Evolutionary conservation across 225 moss, liverwort and hornwort genomes (phyloP).

Genomic region (Bryum argenteum): DNA sequence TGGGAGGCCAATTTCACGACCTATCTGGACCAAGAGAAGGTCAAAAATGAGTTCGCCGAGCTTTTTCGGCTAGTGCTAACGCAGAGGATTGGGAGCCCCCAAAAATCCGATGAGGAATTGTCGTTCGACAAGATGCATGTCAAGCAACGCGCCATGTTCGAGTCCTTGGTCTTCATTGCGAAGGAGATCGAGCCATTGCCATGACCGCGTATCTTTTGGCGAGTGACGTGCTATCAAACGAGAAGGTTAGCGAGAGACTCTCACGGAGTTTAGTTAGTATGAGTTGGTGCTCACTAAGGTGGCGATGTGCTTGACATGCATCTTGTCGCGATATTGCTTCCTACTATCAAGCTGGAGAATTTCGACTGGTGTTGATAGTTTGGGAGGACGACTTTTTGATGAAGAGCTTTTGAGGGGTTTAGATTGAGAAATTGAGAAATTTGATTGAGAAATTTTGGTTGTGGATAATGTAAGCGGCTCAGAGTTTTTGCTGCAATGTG

Average conservation of each 20-base stretch:
- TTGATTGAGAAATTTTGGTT: no score
- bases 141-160: conserved; percentile 38
- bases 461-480: no score
- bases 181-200: conserved; percentile 26
- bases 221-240: conserved; percentile 32
- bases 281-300: conserved; percentile 28
- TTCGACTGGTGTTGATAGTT: no score
- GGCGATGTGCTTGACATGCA: conserved; percentile 40
- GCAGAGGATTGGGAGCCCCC: conserved; percentile 31
- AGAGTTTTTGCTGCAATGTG: no score
- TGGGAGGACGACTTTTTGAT: no score
- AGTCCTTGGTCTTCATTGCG: conserved; percentile 28
- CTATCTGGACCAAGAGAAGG: conserved; percentile 2
- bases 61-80: conserved; percentile 31
- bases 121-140: conserved; percentile 30
- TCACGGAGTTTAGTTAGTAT: conserved; percentile 36
- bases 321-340: conserved; percentile 23
- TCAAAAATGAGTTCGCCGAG: conserved; percentile 35
- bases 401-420: no score
- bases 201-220: conserved; percentile 29
- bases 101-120: neutral
- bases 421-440: no score
- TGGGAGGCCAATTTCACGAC: neutral
- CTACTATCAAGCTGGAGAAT: no score
- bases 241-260: conserved; percentile 28